A percentile compares a stretch with the other conserved stretches of the same genome.
phyloP scores from a whole-genome alignment of 495 filamentous ascomycete genomes.

The Xylaria venustula region DNA sequence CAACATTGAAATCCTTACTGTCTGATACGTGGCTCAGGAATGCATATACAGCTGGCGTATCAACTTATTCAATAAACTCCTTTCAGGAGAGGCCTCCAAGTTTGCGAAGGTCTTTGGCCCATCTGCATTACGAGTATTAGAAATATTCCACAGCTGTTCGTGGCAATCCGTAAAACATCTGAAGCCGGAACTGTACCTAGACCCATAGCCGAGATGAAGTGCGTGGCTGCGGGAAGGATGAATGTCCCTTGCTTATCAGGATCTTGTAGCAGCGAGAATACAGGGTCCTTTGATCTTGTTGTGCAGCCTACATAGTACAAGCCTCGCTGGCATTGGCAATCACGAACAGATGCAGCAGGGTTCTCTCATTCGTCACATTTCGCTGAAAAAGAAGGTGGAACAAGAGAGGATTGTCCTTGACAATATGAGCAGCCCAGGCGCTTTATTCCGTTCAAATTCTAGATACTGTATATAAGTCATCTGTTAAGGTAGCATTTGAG shows the following conservation, averaged over 20 bases:
- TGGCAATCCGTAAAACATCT: not conserved
- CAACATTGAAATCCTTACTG: not conserved
- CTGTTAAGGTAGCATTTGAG: slow-evolving; percentile 5
- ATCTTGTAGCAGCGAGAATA: not conserved
- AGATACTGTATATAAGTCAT: not conserved
- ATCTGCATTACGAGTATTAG: not conserved
- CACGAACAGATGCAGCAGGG: not conserved
- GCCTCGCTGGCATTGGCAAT: not conserved
- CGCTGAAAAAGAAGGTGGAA: not conserved
- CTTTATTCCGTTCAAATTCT: not conserved
- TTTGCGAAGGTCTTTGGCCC: not conserved
- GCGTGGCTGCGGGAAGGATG: not conserved
- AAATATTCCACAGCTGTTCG: not conserved
- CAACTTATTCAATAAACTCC: not conserved
- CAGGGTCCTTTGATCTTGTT: not conserved
- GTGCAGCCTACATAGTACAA: not conserved
- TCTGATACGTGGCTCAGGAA: not conserved
- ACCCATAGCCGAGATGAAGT: not conserved
- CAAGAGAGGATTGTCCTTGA: not conserved
- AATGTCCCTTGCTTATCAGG: not conserved
- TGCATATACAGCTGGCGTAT: not conserved
- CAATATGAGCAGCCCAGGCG: not conserved
- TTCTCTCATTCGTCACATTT: not conserved
- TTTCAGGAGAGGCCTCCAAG: slow-evolving; percentile 3
- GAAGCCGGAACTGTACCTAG: not conserved